Conservation (phyloP, 2,329 filamentous ascomycete species). For the Capronia americana region DNA sequence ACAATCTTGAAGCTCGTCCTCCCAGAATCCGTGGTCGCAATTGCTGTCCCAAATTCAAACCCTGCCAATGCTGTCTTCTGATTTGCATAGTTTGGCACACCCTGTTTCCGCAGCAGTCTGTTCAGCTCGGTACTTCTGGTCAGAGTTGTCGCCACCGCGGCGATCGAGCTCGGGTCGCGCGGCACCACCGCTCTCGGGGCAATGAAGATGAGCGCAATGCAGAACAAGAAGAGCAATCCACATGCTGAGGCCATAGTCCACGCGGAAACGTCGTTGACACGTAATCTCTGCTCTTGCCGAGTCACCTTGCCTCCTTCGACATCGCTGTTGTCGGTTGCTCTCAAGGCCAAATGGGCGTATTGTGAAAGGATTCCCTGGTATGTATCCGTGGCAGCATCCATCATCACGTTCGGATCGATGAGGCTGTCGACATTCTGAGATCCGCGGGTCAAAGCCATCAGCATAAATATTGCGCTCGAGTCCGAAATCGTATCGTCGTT, state of each 20-base stretch:
- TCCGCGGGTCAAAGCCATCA: constrained; percentile 35
- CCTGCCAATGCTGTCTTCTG: constrained; percentile 36
- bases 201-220: constrained; percentile 35
- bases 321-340: constrained; percentile 17
- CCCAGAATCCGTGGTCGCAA: constrained; percentile 36
- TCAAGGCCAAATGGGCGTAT: constrained; percentile 35
- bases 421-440: constrained; percentile 28
- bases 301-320: constrained; percentile 27
- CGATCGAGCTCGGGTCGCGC: constrained; percentile 39
- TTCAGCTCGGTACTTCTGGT: constrained; percentile 38
- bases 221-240: constrained; percentile 32
- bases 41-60: constrained; percentile 39
- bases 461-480: constrained; percentile 34
- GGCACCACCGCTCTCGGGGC: constrained; percentile 38
- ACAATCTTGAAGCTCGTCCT: constrained; percentile 38
- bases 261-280: constrained; percentile 36
- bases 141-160: constrained; percentile 34
- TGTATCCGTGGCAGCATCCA: constrained; percentile 31
- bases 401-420: constrained; percentile 33
- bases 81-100: constrained; percentile 30
- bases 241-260: constrained; percentile 34
- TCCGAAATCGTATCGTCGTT: constrained; percentile 25
- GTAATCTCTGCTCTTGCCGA: constrained; percentile 27
- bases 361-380: constrained; percentile 38
- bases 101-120: constrained; percentile 33